Percentiles rank a stretch among this genome's conserved stretches.
phyloP scores from a whole-genome alignment of 2,329 filamentous ascomycete genomes.

The Xylariomycetidae sp. region DNA sequence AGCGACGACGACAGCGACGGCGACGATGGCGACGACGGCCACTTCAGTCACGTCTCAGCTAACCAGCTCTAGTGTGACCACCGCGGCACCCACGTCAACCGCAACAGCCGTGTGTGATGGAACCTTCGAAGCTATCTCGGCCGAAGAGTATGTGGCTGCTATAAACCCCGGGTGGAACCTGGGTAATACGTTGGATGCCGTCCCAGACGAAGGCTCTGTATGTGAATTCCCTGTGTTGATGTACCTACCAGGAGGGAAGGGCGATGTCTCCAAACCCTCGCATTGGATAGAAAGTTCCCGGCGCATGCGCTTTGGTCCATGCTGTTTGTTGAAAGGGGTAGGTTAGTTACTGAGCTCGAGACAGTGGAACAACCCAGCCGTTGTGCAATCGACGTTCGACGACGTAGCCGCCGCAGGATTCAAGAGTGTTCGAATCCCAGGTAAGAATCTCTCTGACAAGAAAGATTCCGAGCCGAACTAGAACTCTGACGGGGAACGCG shows the following conservation, averaged over 20 bases:
- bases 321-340: too few relatives aligned
- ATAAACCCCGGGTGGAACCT: constrained; percentile 57
- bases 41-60: background rate
- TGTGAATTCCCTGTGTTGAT: too few relatives aligned
- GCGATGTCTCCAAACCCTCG: too few relatives aligned
- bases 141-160: constrained; percentile 38
- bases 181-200: constrained; percentile 55
- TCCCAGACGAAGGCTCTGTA: constrained; percentile 49
- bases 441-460: too few relatives aligned
- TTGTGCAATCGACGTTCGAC: constrained; percentile 44
- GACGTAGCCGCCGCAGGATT: constrained; percentile 49
- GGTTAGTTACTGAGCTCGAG: too few relatives aligned
- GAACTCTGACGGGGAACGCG: too few relatives aligned
- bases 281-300: too few relatives aligned
- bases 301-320: too few relatives aligned
- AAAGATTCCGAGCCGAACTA: too few relatives aligned
- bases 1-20: too few relatives aligned
- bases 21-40: background rate
- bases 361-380: constrained; percentile 56
- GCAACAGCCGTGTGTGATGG: constrained; percentile 31
- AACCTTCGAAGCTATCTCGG: constrained; percentile 40
- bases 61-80: background rate
- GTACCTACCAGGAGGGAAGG: too few relatives aligned
- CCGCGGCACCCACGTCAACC: constrained; percentile 1
- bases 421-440: constrained; percentile 53